These are phyloP conservation scores for Leccinum rimulosum DNA, from an alignment of 768 basidiomycete species.

Conservation along the genomic window DNA sequence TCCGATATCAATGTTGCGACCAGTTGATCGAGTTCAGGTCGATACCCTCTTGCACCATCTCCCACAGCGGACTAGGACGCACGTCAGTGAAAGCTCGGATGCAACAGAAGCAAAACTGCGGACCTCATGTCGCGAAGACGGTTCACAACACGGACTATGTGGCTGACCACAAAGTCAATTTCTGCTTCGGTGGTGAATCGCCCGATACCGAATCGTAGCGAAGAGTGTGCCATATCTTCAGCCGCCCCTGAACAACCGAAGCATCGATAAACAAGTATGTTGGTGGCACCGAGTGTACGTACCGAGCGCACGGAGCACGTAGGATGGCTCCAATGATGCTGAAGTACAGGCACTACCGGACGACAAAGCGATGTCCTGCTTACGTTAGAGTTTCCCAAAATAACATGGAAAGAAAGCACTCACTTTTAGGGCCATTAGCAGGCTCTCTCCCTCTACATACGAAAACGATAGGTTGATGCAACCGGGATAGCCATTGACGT, in stretches of 20 bases:
- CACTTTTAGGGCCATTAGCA: slow-evolving; percentile 97
- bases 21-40: slow-evolving; percentile 95
- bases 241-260: slow-evolving; percentile 62
- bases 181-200: slow-evolving; percentile 98
- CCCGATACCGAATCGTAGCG: slow-evolving; percentile 94
- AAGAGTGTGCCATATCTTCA: slow-evolving; percentile 99
- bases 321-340: slow-evolving; percentile 96
- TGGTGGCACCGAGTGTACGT: slow-evolving; percentile 15
- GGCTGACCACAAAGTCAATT: slow-evolving; percentile 88
- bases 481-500: slow-evolving; percentile 87
- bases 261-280: neutral
- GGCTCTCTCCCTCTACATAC: slow-evolving; percentile 95
- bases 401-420: slow-evolving; percentile 14
- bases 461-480: slow-evolving; percentile 95
- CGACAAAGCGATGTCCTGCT: slow-evolving; percentile 91
- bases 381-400: neutral
- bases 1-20: slow-evolving; percentile 56
- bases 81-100: slow-evolving; percentile 9
- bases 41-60: slow-evolving; percentile 99
- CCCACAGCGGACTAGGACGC: slow-evolving; percentile 81
- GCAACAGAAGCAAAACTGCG: slow-evolving; percentile 17
- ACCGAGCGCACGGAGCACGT: slow-evolving; percentile 95
- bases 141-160: slow-evolving; percentile 85
- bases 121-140: slow-evolving; percentile 92
- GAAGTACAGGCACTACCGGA: slow-evolving; percentile 99